phyloP scores from a whole-genome alignment of 78 protist species.

The Dictyostelium brefeldianum region DNA sequence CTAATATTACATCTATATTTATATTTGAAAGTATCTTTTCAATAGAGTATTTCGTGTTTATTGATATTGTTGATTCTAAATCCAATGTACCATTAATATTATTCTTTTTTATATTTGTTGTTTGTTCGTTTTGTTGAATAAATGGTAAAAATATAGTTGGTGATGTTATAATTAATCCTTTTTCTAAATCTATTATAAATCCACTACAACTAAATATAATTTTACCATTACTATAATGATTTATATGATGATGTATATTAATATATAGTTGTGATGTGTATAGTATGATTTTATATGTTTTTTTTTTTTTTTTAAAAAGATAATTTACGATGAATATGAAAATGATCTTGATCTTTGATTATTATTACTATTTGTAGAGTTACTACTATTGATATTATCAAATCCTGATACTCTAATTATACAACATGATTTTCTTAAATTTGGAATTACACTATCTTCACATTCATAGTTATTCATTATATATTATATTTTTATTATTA shows the following conservation, averaged over 20 bases:
- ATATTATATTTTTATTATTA: background rate
- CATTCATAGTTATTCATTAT: background rate
- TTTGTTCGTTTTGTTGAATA: background rate
- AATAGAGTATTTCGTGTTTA: background rate
- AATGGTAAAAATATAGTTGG: slow-evolving; percentile 62
- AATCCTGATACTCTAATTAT: slow-evolving; percentile 47
- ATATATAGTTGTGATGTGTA: too few relatives aligned
- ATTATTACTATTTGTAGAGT: background rate
- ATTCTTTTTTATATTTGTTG: background rate
- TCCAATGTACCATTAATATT: too few relatives aligned
- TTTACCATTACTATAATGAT: slow-evolving; percentile 52
- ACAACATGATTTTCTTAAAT: slow-evolving; percentile 45
- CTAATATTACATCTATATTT: slow-evolving; percentile 14
- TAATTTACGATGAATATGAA: slow-evolving; percentile 51
- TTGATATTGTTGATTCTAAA: background rate
- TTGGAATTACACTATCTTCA: background rate
- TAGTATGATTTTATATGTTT: too few relatives aligned
- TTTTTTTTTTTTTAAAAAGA: background rate
- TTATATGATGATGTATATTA: too few relatives aligned
- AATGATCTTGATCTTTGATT: slow-evolving; percentile 26
- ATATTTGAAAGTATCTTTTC: slow-evolving; percentile 7
- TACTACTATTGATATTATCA: background rate
- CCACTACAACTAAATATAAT: slow-evolving; percentile 73
- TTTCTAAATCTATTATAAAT: slow-evolving; percentile 54
- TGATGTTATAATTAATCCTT: slow-evolving; percentile 58